Evolutionary conservation across 176 grass and related monocot species (phyloP).

Genomic region (Stipa capillata): DNA sequence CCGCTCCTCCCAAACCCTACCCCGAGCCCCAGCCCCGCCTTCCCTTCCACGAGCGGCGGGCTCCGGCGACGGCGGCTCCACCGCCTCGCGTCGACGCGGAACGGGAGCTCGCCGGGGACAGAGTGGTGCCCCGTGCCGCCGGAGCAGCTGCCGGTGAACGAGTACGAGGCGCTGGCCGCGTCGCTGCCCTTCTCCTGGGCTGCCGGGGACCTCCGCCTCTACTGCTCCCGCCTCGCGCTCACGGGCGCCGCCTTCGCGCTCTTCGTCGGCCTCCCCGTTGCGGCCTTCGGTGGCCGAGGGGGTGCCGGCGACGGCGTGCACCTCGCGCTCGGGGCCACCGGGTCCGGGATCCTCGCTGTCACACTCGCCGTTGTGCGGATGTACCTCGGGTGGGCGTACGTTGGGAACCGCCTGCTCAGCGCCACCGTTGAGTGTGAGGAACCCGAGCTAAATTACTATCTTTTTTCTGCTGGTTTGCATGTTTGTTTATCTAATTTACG

Average conservation of each 20-base stretch:
- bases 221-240: slow-evolving; percentile 61
- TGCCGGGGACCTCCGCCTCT: slow-evolving; percentile 40
- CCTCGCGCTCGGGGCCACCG: slow-evolving; percentile 54
- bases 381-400: slow-evolving; percentile 96
- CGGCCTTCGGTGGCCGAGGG: slow-evolving; percentile 52
- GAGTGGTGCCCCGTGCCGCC: slow-evolving; percentile 78
- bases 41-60: background rate
- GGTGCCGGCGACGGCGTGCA: slow-evolving; percentile 37
- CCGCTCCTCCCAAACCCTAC: background rate
- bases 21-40: background rate
- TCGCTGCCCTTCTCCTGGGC: slow-evolving; percentile 85
- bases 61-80: background rate
- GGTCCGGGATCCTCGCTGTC: slow-evolving; percentile 67
- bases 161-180: slow-evolving; percentile 62
- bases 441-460: background rate
- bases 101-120: slow-evolving; percentile 67
- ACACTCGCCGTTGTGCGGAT: slow-evolving; percentile 84
- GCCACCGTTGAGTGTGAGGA: slow-evolving; percentile 91
- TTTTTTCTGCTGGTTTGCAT: background rate
- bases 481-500: background rate
- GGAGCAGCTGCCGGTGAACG: slow-evolving; percentile 77
- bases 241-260: slow-evolving; percentile 53
- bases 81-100: slow-evolving; percentile 38
- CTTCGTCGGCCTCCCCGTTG: slow-evolving; percentile 80
- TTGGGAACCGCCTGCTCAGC: slow-evolving; percentile 89